These are phyloP conservation scores for Claviceps fusiformis DNA, from an alignment of 2,329 filamentous ascomycete genomes.

Conservation along the genomic window DNA sequence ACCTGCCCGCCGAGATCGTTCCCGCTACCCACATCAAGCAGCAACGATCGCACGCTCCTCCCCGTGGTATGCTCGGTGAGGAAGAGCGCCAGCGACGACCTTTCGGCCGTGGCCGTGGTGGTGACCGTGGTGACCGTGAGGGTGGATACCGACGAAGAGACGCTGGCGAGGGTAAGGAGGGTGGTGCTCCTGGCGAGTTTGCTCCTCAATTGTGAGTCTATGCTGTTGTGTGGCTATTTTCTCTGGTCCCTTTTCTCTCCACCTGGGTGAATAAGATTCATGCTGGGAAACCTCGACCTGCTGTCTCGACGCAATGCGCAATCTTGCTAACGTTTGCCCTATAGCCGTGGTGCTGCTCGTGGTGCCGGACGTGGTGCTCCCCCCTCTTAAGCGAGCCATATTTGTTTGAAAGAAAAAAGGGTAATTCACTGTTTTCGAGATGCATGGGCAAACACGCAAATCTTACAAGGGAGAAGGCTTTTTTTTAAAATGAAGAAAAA, in stretches of 20 bases:
- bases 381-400: constrained; percentile 41
- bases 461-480: neutral
- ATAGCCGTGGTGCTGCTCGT: constrained; percentile 63
- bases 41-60: constrained; percentile 95
- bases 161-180: constrained; percentile 77
- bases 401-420: constrained; percentile 18
- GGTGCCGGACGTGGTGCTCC: constrained; percentile 74
- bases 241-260: neutral
- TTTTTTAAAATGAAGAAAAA: neutral
- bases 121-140: constrained; percentile 64
- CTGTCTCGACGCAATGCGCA: neutral
- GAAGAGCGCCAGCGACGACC: constrained; percentile 67
- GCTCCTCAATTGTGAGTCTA: constrained; percentile 76
- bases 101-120: constrained; percentile 65
- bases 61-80: constrained; percentile 96
- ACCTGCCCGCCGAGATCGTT: constrained; percentile 98
- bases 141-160: constrained; percentile 90
- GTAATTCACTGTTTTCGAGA: constrained; percentile 27
- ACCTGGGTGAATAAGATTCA: neutral
- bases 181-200: constrained; percentile 82
- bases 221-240: neutral
- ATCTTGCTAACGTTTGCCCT: neutral
- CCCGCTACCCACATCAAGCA: constrained; percentile 99
- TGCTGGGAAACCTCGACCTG: neutral
- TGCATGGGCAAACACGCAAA: constrained; percentile 23